Evolutionary conservation across 2,329 filamentous ascomycete species (phyloP).

Genomic region (Coniochaeta prunicola): DNA sequence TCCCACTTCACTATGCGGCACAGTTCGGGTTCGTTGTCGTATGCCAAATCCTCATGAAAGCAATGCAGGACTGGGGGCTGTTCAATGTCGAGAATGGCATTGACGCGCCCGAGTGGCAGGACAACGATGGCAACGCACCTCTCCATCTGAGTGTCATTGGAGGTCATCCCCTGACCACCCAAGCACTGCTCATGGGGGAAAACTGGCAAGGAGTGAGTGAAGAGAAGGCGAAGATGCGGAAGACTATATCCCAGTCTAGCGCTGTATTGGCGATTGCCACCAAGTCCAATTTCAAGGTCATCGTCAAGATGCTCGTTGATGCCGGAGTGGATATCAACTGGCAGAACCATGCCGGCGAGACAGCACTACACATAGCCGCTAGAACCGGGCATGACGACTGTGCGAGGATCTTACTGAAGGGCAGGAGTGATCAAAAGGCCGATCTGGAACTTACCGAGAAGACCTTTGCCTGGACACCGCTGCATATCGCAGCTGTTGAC

Average conservation of each 20-base stretch:
- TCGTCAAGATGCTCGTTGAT: constrained; percentile 81
- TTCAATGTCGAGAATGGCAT: constrained; percentile 82
- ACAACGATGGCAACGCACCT: constrained; percentile 83
- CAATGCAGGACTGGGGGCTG: constrained; percentile 83
- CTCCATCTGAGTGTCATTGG: constrained; percentile 89
- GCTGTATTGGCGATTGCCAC: constrained; percentile 83
- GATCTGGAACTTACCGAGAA: constrained; percentile 73
- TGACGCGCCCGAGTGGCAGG: constrained; percentile 83
- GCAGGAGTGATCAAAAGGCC: constrained; percentile 62
- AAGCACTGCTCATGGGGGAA: constrained; percentile 72
- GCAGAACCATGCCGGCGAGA: constrained; percentile 84
- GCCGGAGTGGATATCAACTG: constrained; percentile 91
- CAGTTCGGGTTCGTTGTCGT: constrained; percentile 93
- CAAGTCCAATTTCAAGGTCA: constrained; percentile 76
- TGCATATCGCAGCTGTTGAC: constrained; percentile 89
- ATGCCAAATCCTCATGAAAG: constrained; percentile 77
- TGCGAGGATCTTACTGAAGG: constrained; percentile 66
- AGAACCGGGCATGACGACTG: constrained; percentile 81
- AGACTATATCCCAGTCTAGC: constrained; percentile 71
- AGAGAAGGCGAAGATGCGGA: constrained; percentile 57
- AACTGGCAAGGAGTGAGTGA: constrained; percentile 62
- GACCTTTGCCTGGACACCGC: constrained; percentile 88
- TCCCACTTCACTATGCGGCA: constrained; percentile 87
- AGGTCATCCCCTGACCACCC: constrained; percentile 80
- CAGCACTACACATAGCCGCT: constrained; percentile 84